Evolutionary conservation across 1,284 basidiomycete species (phyloP), one percentile per base, ranked within the genome.

Genomic region (Farysia itapuensis): DNA sequence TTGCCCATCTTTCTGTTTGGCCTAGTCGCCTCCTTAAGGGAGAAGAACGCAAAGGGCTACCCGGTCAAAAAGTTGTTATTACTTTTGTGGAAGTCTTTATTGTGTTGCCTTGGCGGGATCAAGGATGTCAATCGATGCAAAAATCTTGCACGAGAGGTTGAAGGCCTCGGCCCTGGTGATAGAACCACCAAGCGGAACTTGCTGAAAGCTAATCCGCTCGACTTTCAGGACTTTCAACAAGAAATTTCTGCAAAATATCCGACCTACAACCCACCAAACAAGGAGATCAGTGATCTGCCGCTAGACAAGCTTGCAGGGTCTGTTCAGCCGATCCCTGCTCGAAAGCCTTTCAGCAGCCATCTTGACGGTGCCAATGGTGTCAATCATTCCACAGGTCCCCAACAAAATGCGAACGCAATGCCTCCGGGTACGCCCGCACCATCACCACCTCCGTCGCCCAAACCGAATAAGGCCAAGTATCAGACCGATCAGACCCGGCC

Each of bases 391-490:
- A 50, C 45, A 18, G 1, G 89, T 87, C 85, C 35, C 83, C 84
- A 9, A 21, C 63, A 68, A 16, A 57, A 42, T 1, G 44, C 36
- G 18, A 40, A 53, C 31, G 56, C 54, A 36, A 48, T 58, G 43
- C 35, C 50, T 4, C 60, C 67, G 0, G 70, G 61, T n/a, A 75
- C 72, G 16, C 92, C 90, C 1, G 90, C 89, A 19, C 92, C 93
- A 3, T 85, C 90, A 0, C 93, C 93, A 0, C 87, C 90, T 2
- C 87, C 88, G 0, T 86, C 86, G 15, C 80, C 81, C 12, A 95
- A 94, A 73, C 90, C 89, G 7, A 97, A 97, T 81, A 97, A 97
- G 77, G 91, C 94, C 74, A 93, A 96, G 74, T 99, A 92, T 78
- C 95, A 98, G 77, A 99, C 95, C 0, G 95, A 99, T 76, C 95